phyloP scores from a whole-genome alignment of 257 asterid species.

The Linderniella brevidens region DNA sequence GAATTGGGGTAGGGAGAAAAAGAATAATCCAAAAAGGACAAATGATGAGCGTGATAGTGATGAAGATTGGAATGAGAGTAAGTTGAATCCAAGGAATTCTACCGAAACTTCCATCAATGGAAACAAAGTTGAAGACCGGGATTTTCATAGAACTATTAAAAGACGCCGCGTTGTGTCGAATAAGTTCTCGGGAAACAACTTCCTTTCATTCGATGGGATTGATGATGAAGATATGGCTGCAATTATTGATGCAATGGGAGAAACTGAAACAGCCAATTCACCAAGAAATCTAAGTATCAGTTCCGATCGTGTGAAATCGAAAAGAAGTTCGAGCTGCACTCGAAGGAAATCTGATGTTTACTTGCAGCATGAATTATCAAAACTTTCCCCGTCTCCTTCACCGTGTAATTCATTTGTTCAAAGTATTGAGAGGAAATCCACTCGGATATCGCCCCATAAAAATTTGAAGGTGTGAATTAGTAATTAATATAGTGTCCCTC shows the following conservation, averaged over 20 bases:
- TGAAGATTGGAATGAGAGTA: conserved; percentile 4
- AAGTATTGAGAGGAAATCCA: conserved; percentile 12
- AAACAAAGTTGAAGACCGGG: conserved; percentile 12
- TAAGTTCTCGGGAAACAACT: conserved; percentile 22
- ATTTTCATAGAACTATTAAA: conserved; percentile 20
- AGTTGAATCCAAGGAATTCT: conserved; percentile 17
- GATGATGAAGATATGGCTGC: conserved; percentile 35
- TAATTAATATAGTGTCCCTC: conserved; percentile 5
- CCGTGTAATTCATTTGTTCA: conserved; percentile 21
- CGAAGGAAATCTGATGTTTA: conserved; percentile 12
- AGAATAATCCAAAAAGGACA: too few species aligned
- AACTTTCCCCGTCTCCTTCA: conserved; percentile 21
- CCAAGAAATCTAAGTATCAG: conserved; percentile 12
- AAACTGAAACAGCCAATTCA: conserved; percentile 6
- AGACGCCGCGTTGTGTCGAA: conserved; percentile 24
- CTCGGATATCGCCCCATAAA: conserved; percentile 16
- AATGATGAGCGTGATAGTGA: too few species aligned
- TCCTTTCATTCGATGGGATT: conserved; percentile 28
- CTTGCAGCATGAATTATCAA: conserved; percentile 12
- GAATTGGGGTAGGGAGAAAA: too few species aligned
- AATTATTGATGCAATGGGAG: conserved; percentile 11
- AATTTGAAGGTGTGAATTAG: conserved; percentile 20
- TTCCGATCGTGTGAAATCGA: conserved; percentile 9
- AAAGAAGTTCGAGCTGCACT: conserved; percentile 10
- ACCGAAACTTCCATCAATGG: conserved; percentile 11